Conservation (phyloP, 495 filamentous ascomycete species). For the Xylaria scruposa region DNA sequence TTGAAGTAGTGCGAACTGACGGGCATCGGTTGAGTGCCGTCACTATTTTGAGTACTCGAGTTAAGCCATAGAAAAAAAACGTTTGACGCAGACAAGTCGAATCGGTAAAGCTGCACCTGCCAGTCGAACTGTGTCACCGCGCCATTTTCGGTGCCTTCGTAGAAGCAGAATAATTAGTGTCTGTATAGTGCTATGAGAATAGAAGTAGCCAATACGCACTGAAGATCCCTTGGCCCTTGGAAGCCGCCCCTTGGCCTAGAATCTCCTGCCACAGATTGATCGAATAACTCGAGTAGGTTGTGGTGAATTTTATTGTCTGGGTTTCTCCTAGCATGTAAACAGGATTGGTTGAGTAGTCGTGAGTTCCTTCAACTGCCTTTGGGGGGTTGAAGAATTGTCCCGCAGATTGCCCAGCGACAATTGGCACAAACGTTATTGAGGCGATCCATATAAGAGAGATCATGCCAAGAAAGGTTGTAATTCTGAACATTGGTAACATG, state of each 20-base stretch:
- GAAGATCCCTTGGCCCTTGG: constrained; percentile 32
- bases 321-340: constrained; percentile 29
- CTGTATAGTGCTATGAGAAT: not conserved
- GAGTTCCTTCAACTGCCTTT: constrained; percentile 8
- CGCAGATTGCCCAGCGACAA: constrained; percentile 15
- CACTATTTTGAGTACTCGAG: constrained; percentile 6
- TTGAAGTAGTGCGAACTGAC: constrained; percentile 44
- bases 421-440: not conserved
- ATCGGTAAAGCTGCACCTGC: constrained; percentile 40
- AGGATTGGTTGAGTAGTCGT: constrained; percentile 28
- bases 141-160: constrained; percentile 17
- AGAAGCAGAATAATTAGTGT: not conserved
- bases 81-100: constrained; percentile 36
- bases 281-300: constrained; percentile 30
- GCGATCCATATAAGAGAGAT: not conserved
- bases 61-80: constrained; percentile 44
- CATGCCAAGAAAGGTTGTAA: not conserved
- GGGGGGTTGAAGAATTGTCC: constrained; percentile 32
- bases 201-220: constrained; percentile 15
- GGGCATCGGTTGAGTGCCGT: constrained; percentile 18
- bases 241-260: constrained; percentile 12
- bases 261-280: constrained; percentile 36
- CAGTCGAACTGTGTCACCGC: constrained; percentile 39
- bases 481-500: constrained; percentile 1
- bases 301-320: constrained; percentile 34